Percentiles rank a stretch among this genome's conserved stretches.
These are phyloP conservation scores for Caloboletus firmus DNA, from an alignment of 1,284 basidiomycete species.

Conservation along the genomic window DNA sequence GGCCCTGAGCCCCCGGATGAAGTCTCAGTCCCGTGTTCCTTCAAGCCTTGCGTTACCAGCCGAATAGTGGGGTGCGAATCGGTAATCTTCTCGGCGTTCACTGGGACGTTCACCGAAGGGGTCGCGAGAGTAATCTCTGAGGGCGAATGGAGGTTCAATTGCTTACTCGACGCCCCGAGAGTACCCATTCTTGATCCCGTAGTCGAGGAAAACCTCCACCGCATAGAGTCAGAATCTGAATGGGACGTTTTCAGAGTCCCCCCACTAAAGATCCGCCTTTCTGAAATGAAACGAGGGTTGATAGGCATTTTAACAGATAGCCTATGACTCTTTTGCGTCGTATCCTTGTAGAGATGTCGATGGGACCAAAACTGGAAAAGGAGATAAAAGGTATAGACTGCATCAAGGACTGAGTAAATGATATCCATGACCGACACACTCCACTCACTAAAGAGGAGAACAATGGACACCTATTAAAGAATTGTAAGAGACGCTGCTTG, in stretches of 20 bases:
- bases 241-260: conserved; percentile 20
- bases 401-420: conserved; percentile 3
- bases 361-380: conserved; percentile 90
- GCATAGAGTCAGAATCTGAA: conserved; percentile 26
- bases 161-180: conserved; percentile 8
- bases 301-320: conserved; percentile 40
- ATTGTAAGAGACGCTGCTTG: not conserved
- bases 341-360: conserved; percentile 73
- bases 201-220: conserved; percentile 13
- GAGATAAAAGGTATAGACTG: conserved; percentile 75
- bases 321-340: conserved; percentile 43
- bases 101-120: conserved; percentile 8
- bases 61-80: conserved; percentile 23
- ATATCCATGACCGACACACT: not conserved
- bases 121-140: conserved; percentile 30
- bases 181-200: conserved; percentile 12
- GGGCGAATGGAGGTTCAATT: conserved; percentile 21
- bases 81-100: conserved; percentile 7
- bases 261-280: conserved; percentile 27
- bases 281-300: conserved; percentile 31
- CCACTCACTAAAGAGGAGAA: conserved; percentile 66
- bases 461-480: conserved; percentile 54
- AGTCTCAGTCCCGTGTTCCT: not conserved
- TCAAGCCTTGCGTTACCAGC: conserved; percentile 20
- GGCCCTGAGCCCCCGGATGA: not conserved